These are phyloP conservation scores for Rauvolfia tetraphylla DNA, from an alignment of 257 asterid genomes.

Conservation along the genomic window DNA sequence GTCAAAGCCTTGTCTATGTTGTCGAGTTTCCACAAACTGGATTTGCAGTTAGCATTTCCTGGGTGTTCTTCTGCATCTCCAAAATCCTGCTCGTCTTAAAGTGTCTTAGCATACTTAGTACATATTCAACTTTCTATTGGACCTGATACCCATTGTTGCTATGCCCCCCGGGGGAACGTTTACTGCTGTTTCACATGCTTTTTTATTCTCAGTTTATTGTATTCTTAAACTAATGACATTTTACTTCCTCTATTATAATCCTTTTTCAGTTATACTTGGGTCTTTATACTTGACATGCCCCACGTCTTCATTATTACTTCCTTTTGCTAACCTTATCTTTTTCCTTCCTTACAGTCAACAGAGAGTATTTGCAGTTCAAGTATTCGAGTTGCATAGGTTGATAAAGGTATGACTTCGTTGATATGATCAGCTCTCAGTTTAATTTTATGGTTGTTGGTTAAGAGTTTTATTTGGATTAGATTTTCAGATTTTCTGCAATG, in stretches of 20 bases:
- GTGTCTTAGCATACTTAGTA: not conserved
- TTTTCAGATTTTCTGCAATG: not conserved
- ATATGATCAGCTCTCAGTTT: not conserved
- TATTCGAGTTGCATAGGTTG: slow-evolving; percentile 93
- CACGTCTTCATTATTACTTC: not conserved
- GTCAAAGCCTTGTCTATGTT: not conserved
- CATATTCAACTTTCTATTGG: not conserved
- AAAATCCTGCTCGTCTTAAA: not conserved
- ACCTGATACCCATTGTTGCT: not conserved
- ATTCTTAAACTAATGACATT: not conserved
- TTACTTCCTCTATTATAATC: not conserved
- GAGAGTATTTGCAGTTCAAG: slow-evolving; percentile 82
- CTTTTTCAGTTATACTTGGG: not conserved
- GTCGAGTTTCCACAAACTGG: not conserved
- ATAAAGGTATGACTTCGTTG: slow-evolving; percentile 45
- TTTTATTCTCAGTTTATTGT: not conserved
- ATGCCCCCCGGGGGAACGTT: not conserved
- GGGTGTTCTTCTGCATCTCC: not conserved
- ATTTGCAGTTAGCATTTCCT: not conserved
- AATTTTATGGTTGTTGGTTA: not conserved
- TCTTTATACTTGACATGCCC: not conserved
- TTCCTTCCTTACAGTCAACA: slow-evolving; percentile 59
- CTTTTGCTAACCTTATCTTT: slow-evolving; percentile 1
- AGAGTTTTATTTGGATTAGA: not conserved
- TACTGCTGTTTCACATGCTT: not conserved